Evolutionary conservation across 208 protist genomes (phyloP), one percentile per base, ranked within the genome.

Genomic region (Trypanosoma lewisi): DNA sequence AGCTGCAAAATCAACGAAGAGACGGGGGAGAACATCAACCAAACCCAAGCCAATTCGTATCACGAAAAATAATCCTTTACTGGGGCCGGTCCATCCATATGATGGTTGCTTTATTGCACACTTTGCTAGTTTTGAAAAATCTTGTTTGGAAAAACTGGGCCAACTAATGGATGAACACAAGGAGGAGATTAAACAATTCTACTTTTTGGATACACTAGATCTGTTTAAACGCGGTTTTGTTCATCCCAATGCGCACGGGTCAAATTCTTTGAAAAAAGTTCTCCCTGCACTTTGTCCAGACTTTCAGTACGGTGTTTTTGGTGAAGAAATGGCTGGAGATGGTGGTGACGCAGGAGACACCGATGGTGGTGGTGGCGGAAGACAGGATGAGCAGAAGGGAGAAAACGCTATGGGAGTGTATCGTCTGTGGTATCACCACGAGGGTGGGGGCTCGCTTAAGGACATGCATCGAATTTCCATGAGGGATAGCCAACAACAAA

Each of bases 221-320:
- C 74, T 93, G 31, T 86, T 93, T 64, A 88, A 89, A 60, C 80
- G 84, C 51, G 82, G 81, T 34, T 79, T 84, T 63, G 61, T 87
- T 27, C 87, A 93, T 63, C 89, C 89, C 17, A 93, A 92, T 63
- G 81, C 87, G 28, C 69, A 89, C 27, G 89, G 89, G 31, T 93
- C 85, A 7, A 93, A 92, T 77, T 93, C 87, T 28, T 80, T 96
- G 16, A 96, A 96, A 75, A 96, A 96, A 65, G 76, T 96, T 55
- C 77, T 96, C 36, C 89, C 89, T 21, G 89, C 86, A 27, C 63
- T 96, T 0, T 92, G 84, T 61, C 85, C 89, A 14, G 87, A 93
- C 62, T 89, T 93, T 55, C 82, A 92, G 64, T 93, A 93, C 77
- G 85, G 85, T 63, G 76, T 91, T 42, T 96, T 93, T 62, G 87